Conservation (phyloP, 2,329 filamentous ascomycete species). For the Pseudopyricularia javanii region DNA sequence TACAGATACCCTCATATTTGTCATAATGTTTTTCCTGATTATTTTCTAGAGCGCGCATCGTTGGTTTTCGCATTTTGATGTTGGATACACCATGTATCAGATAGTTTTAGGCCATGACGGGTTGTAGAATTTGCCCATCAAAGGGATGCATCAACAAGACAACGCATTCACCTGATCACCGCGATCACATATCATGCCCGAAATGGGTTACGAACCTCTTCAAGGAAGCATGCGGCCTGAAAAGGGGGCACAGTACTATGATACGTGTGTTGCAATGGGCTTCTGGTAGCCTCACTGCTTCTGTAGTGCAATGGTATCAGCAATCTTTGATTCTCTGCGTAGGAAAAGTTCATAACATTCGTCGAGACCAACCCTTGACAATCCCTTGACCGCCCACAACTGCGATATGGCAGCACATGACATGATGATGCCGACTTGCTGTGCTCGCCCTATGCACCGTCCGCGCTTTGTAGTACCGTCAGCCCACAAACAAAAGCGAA, state of each 20-base stretch:
- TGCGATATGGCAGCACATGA: not conserved
- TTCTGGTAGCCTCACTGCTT: not conserved
- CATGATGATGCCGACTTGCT: not conserved
- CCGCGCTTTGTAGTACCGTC: not conserved
- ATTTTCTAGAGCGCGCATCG: too few relatives aligned
- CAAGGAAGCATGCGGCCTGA: not conserved
- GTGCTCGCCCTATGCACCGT: not conserved
- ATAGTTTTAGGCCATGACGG: too few relatives aligned
- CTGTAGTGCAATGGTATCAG: not conserved
- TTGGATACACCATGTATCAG: too few relatives aligned
- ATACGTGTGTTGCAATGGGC: not conserved
- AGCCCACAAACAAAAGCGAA: not conserved
- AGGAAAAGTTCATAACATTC: not conserved
- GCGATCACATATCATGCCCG: not conserved
- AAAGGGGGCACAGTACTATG: not conserved
- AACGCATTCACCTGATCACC: not conserved
- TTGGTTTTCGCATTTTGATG: too few relatives aligned
- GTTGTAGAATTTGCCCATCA: too few relatives aligned
- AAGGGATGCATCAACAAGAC: not conserved
- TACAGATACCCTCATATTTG: too few relatives aligned
- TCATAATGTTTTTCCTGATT: too few relatives aligned
- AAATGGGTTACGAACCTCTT: not conserved
- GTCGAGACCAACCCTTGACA: slow-evolving; percentile 1
- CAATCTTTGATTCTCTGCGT: not conserved
- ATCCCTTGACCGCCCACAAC: not conserved